Evolutionary conservation across 129 eudicot species (phyloP).

Genomic region (Ambrosia trifida): DNA sequence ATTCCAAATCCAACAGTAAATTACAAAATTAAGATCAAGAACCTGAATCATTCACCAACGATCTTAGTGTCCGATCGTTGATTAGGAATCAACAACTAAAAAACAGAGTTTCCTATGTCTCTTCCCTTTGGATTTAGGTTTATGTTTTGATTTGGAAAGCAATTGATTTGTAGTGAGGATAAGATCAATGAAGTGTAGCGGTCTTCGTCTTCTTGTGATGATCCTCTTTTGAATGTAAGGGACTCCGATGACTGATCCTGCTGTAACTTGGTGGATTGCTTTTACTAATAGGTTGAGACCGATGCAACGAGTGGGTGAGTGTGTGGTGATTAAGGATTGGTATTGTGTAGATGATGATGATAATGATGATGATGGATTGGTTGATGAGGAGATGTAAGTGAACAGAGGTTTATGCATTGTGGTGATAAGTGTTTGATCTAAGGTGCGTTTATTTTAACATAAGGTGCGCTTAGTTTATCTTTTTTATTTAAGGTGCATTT

Average conservation of each 20-base stretch:
- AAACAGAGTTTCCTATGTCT: conserved; percentile 37
- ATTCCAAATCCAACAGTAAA: too few species aligned
- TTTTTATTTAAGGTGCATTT: too few species aligned
- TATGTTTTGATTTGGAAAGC: neutral
- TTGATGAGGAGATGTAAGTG: conserved; percentile 22
- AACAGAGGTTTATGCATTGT: conserved; percentile 23
- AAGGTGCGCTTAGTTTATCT: too few species aligned
- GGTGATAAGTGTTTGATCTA: conserved; percentile 9
- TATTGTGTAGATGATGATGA: too few species aligned
- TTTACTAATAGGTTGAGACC: conserved; percentile 77
- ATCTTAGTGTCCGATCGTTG: conserved; percentile 23
- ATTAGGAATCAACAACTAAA: conserved; percentile 31
- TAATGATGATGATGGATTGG: conserved; percentile 18
- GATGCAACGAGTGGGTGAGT: conserved; percentile 40
- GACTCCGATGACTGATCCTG: conserved; percentile 60
- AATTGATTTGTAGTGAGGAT: conserved; percentile 19
- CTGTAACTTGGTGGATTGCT: conserved; percentile 59
- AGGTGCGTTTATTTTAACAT: too few species aligned
- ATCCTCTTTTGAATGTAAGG: conserved; percentile 63
- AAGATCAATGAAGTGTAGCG: conserved; percentile 30
- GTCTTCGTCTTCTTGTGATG: conserved; percentile 30
- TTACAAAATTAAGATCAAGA: neutral
- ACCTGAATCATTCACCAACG: conserved; percentile 19
- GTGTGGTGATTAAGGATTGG: conserved; percentile 40
- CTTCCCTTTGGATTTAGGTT: conserved; percentile 8